Percentiles rank a stretch among this genome's conserved stretches.
These are phyloP conservation scores for Phialophora macrospora DNA, from an alignment of 2,329 filamentous ascomycete species.

Conservation along the genomic window DNA sequence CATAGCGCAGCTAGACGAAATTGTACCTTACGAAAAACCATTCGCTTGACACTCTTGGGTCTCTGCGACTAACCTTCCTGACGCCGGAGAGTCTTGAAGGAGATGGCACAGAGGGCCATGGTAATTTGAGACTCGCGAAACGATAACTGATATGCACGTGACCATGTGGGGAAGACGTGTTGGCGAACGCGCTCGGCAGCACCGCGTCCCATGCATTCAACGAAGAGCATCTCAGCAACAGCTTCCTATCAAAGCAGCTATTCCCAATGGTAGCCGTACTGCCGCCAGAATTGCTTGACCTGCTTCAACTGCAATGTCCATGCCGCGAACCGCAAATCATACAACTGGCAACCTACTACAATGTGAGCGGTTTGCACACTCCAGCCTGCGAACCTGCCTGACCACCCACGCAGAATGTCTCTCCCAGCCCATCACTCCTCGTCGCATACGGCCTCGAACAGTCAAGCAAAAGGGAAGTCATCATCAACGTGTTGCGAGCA, in stretches of 20 bases:
- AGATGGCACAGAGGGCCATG: too few species aligned
- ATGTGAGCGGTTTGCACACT: constrained; percentile 40
- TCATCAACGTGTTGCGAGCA: constrained; percentile 66
- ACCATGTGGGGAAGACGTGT: not conserved
- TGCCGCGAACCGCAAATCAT: constrained; percentile 51
- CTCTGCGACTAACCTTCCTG: not conserved
- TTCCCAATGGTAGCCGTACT: constrained; percentile 26
- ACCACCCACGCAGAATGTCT: constrained; percentile 12
- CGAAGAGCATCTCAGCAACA: not conserved
- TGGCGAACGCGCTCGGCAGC: not conserved
- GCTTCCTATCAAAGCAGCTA: not conserved
- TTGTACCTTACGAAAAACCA: constrained; percentile 24
- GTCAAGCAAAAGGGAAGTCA: constrained; percentile 81
- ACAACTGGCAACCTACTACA: constrained; percentile 50
- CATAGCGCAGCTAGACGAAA: constrained; percentile 27
- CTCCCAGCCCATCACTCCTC: constrained; percentile 74
- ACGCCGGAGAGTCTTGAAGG: not conserved
- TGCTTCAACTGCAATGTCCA: constrained; percentile 43
- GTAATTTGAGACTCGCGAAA: too few species aligned
- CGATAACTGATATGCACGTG: not conserved
- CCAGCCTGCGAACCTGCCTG: not conserved
- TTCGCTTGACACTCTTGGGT: not conserved
- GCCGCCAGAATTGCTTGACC: constrained; percentile 31
- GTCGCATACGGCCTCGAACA: constrained; percentile 84
- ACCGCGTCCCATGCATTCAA: not conserved